Base-by-base conservation (phyloP, 257 asterid genomes). In the Solanum clarkiae region DNA sequence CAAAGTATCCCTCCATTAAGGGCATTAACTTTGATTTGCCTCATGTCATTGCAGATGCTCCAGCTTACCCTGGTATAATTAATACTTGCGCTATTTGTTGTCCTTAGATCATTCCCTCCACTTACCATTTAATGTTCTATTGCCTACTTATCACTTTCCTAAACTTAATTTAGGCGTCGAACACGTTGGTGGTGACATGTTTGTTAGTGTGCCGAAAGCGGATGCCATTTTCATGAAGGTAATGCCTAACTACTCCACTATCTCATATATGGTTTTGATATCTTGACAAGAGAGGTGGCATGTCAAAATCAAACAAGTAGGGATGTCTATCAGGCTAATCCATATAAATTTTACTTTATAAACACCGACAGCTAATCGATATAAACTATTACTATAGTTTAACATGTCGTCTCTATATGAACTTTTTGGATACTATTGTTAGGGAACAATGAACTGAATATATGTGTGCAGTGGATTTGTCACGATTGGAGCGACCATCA, bases 211-310 rank as follows among this genome's bases (percentile, higher is more conserved):
- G 26, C 97, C 98, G 2, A 86, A 88, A 75, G 98, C 93, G 14
- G 97, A 95, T 89, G 98, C 97, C 68, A 92, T 96, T 88, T 95
- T 96, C 93, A 92, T 96, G 98, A 96, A 96, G 97, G 99, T 94
- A 40, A 74, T 26, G n/a, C 29, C 29, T 9, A 70, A 1, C 54
- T 36, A 70, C 54, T 26, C 26, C 47, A 29, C 12, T 29, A 29
- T 29, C 32, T 2, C 32, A 29, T 32, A 29, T 29, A 29, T 29
- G 4, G 36, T 32, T 32, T 32, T 32, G 4, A 32, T 32, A 32
- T 32, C 36, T 32, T 32, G 36, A 32, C 42, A 36, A 2, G 13
- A 59, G 14, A 2, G 26, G 12, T 1, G 26, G 66, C 2, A 4
- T 9, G 26, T 59, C 29, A n/a, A 59, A 20, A 20, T 5, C 5